phyloP scores from a whole-genome alignment of 805 yeast species.

The Suhomyces xylopsoci region DNA sequence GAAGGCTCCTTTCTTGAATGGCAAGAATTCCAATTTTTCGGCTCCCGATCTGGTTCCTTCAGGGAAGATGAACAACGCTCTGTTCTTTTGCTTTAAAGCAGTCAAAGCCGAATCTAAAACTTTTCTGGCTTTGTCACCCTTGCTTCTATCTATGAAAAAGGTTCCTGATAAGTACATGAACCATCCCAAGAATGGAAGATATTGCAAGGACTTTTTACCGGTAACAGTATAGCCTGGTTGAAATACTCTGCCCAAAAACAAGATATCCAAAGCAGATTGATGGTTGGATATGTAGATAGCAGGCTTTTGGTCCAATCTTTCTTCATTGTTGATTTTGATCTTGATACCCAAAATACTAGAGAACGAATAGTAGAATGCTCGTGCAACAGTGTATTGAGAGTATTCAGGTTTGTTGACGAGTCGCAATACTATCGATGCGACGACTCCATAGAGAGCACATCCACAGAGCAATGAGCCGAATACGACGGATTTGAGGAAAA shows the following conservation, averaged over 20 bases:
- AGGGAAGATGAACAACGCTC: slow-evolving; percentile 87
- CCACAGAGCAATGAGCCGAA: slow-evolving; percentile 53
- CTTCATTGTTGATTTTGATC: slow-evolving; percentile 66
- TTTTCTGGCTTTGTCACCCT: slow-evolving; percentile 68
- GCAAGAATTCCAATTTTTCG: slow-evolving; percentile 63
- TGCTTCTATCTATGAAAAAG: slow-evolving; percentile 81
- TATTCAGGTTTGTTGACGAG: slow-evolving; percentile 71
- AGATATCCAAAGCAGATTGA: slow-evolving; percentile 84
- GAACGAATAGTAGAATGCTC: slow-evolving; percentile 67
- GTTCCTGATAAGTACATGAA: slow-evolving; percentile 91
- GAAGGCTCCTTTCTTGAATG: slow-evolving; percentile 97
- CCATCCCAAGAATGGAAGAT: slow-evolving; percentile 93
- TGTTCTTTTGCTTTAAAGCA: slow-evolving; percentile 56
- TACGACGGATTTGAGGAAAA: slow-evolving; percentile 52
- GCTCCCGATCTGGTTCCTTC: slow-evolving; percentile 94
- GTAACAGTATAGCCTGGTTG: slow-evolving; percentile 90
- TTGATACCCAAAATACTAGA: slow-evolving; percentile 64
- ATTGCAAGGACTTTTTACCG: slow-evolving; percentile 80
- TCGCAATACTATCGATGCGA: slow-evolving; percentile 66
- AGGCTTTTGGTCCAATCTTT: slow-evolving; percentile 54
- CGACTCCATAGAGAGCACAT: slow-evolving; percentile 72
- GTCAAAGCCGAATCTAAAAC: slow-evolving; percentile 70
- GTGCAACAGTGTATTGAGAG: slow-evolving; percentile 87
- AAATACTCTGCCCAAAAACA: slow-evolving; percentile 77
- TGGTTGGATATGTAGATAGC: slow-evolving; percentile 85